A percentile compares a stretch with the other conserved stretches of the same genome.
phyloP scores from a whole-genome alignment of 768 basidiomycete species.

The Suillus lakei region DNA sequence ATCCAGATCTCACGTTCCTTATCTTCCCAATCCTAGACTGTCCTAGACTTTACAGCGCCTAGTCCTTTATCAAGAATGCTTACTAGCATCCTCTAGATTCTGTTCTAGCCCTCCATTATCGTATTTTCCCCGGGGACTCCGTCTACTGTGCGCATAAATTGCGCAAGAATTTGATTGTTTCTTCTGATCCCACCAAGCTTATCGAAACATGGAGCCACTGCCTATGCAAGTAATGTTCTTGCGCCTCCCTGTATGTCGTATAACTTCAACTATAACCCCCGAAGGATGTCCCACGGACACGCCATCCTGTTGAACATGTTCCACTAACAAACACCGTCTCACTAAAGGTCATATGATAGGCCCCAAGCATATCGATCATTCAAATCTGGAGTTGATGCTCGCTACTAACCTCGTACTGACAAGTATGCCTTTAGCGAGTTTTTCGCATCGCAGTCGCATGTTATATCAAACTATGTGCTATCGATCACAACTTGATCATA shows the following conservation, averaged over 20 bases:
- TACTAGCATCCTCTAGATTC: neutral
- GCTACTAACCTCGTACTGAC: neutral
- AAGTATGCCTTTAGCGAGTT: no score
- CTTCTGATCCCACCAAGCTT: neutral
- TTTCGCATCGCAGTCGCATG: neutral
- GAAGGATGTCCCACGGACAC: neutral
- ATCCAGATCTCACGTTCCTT: slow-evolving; percentile 30
- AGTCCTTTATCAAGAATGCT: slow-evolving; percentile 1
- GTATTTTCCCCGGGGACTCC: neutral
- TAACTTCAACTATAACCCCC: neutral
- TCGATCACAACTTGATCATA: neutral
- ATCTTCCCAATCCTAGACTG: no score
- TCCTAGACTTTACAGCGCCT: neutral
- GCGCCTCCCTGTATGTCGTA: neutral
- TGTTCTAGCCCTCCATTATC: neutral
- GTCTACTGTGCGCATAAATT: neutral
- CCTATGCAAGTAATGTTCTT: neutral
- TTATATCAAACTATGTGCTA: neutral
- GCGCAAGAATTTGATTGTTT: neutral
- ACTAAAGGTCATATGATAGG: neutral
- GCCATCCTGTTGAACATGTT: neutral
- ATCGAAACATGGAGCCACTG: neutral
- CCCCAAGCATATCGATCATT: neutral
- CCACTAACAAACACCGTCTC: neutral
- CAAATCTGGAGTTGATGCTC: no score